A percentile compares a stretch with the other conserved stretches of the same genome.
These are phyloP conservation scores for Leccinum barrowsii DNA, from an alignment of 768 basidiomycete genomes.

Conservation along the genomic window DNA sequence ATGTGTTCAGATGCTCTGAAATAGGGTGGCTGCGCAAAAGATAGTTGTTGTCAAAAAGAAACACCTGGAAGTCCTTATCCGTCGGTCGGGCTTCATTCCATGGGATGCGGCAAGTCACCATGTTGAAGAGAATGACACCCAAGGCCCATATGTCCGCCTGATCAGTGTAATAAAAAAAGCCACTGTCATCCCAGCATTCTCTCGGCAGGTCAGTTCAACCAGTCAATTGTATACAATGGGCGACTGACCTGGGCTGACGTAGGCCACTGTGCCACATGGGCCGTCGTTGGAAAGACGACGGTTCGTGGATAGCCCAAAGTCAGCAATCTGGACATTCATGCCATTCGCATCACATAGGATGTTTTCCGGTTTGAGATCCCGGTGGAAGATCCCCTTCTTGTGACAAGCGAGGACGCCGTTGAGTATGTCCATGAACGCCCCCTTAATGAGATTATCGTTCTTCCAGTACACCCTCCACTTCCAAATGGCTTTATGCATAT, in stretches of 20 bases:
- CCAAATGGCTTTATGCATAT: constrained; percentile 64
- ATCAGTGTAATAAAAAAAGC: constrained; percentile 18
- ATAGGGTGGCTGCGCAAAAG: constrained; percentile 3
- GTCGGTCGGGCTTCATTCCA: constrained; percentile 13
- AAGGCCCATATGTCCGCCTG: constrained; percentile 64
- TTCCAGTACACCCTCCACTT: constrained; percentile 46
- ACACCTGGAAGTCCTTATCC: constrained; percentile 6
- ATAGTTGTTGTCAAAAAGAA: background rate
- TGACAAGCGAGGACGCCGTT: constrained; percentile 79
- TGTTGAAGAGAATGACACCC: constrained; percentile 80
- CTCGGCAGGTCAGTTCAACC: constrained; percentile 3
- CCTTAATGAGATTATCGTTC: constrained; percentile 59
- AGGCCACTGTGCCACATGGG: constrained; percentile 56
- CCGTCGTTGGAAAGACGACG: constrained; percentile 44
- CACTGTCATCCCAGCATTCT: constrained; percentile 56
- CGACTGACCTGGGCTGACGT: constrained; percentile 68
- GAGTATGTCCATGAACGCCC: constrained; percentile 69
- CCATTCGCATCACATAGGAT: constrained; percentile 60
- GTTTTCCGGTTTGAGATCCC: constrained; percentile 87
- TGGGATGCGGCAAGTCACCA: constrained; percentile 53
- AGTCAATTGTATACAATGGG: background rate
- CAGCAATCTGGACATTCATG: constrained; percentile 55
- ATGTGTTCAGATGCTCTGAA: constrained; percentile 5
- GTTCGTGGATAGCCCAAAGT: constrained; percentile 70
- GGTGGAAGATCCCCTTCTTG: constrained; percentile 66